Conservation (phyloP, 208 protist genomes). For the Trypanosoma brucei region DNA sequence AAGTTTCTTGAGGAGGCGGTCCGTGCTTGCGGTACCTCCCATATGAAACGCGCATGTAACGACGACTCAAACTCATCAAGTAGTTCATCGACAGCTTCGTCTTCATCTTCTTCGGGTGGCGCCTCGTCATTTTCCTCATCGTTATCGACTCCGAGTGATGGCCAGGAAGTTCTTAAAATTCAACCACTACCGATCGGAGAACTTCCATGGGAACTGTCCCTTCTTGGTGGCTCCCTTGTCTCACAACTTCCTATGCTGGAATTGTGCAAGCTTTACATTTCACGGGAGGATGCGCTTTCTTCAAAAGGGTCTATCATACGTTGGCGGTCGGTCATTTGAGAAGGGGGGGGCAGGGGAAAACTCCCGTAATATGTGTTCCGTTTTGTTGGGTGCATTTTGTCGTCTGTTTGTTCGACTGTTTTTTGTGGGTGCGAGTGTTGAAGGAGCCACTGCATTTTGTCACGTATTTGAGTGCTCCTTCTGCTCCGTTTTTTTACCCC, state of each 20-base stretch:
- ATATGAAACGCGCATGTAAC: neutral
- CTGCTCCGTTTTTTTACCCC: too few species aligned
- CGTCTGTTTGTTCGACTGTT: neutral
- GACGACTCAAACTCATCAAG: neutral
- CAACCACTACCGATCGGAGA: slow-evolving; percentile 33
- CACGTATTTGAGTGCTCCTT: too few species aligned
- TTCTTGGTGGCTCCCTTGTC: slow-evolving; percentile 53
- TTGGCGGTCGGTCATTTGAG: slow-evolving; percentile 47
- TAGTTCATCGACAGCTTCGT: neutral
- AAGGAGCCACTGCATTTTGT: too few species aligned
- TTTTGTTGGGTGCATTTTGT: neutral
- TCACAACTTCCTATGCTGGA: slow-evolving; percentile 39
- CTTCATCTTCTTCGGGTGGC: slow-evolving; percentile 7
- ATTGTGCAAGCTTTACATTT: slow-evolving; percentile 39
- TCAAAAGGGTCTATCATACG: slow-evolving; percentile 49
- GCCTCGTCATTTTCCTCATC: slow-evolving; percentile 6
- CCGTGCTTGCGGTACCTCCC: slow-evolving; percentile 11
- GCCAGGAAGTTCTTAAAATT: slow-evolving; percentile 16
- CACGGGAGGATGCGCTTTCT: slow-evolving; percentile 32
- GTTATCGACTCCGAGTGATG: neutral
- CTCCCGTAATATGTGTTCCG: neutral
- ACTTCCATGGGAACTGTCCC: slow-evolving; percentile 43
- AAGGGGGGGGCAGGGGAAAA: neutral
- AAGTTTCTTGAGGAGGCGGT: slow-evolving; percentile 32
- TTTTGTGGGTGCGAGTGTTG: too few species aligned